Evolutionary conservation across 176 grass and related monocot genomes (phyloP).

Genomic region (Hsuehochloa calcarea): DNA sequence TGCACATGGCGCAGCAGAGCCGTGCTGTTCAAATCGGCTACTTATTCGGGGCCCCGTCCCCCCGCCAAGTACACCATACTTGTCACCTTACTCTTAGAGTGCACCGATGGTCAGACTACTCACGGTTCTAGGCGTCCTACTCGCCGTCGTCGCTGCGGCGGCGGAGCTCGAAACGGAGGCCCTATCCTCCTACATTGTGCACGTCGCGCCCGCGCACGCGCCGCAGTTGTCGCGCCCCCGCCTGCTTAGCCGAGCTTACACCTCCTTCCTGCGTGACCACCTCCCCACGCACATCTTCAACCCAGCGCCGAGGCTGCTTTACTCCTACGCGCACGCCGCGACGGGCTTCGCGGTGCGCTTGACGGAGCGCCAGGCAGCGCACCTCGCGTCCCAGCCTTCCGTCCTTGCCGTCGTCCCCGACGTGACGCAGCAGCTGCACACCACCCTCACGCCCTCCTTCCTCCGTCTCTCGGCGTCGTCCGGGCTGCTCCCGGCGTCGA

Average conservation of each 20-base stretch:
- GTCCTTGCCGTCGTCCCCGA: slow-evolving; percentile 40
- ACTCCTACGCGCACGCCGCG: slow-evolving; percentile 36
- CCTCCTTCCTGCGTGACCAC: not conserved
- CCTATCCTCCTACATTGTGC: slow-evolving; percentile 14
- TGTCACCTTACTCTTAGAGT: no score
- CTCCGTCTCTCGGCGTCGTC: slow-evolving; percentile 42
- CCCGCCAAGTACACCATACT: no score
- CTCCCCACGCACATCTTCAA: not conserved
- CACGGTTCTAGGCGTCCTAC: not conserved
- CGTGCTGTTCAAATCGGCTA: not conserved
- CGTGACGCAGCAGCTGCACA: slow-evolving; percentile 28
- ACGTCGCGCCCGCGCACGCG: not conserved
- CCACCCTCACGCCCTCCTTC: slow-evolving; percentile 42
- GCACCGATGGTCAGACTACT: not conserved
- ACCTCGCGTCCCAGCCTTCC: slow-evolving; percentile 19
- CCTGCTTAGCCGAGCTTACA: not conserved
- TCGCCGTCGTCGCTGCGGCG: not conserved
- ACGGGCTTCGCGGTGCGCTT: slow-evolving; percentile 46
- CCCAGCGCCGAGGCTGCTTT: not conserved
- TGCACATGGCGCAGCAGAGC: no score
- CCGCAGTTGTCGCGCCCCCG: not conserved
- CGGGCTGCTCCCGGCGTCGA: slow-evolving; percentile 34
- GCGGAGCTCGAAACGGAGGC: slow-evolving; percentile 1
- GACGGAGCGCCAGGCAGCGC: slow-evolving; percentile 37
- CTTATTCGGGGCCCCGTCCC: not conserved